These are phyloP conservation scores for Dillenia turbinata DNA, from an alignment of 164 flowering plant species.

Conservation along the genomic window DNA sequence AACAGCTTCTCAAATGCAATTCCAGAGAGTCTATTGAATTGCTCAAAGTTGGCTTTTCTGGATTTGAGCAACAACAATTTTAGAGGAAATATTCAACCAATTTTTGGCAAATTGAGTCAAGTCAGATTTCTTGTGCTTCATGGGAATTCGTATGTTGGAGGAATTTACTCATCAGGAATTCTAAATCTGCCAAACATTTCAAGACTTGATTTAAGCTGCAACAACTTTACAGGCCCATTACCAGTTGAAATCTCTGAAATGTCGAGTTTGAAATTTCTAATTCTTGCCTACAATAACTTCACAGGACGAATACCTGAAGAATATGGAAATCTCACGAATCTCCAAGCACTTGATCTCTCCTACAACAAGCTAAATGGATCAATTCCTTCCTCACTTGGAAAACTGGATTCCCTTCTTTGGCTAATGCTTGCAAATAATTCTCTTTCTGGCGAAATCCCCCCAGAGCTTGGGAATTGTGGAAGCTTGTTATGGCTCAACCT, in stretches of 20 bases:
- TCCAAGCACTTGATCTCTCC: slow-evolving; percentile 87
- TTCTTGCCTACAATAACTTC: slow-evolving; percentile 60
- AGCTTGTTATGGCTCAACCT: slow-evolving; percentile 89
- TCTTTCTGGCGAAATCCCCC: slow-evolving; percentile 65
- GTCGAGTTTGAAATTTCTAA: slow-evolving; percentile 44
- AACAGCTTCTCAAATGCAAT: slow-evolving; percentile 54
- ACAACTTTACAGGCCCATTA: slow-evolving; percentile 59
- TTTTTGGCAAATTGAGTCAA: slow-evolving; percentile 51
- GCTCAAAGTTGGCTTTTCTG: slow-evolving; percentile 44
- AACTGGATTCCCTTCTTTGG: slow-evolving; percentile 72
- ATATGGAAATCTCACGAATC: slow-evolving; percentile 46
- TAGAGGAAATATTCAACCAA: slow-evolving; percentile 51
- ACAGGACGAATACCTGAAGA: slow-evolving; percentile 59
- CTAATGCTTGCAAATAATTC: slow-evolving; percentile 79
- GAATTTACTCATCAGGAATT: slow-evolving; percentile 59
- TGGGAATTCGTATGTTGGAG: slow-evolving; percentile 62
- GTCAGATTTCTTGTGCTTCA: slow-evolving; percentile 57
- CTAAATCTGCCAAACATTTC: slow-evolving; percentile 42
- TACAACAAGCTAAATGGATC: slow-evolving; percentile 53
- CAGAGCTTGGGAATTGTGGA: slow-evolving; percentile 72
- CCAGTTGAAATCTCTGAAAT: slow-evolving; percentile 55
- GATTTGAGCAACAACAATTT: slow-evolving; percentile 66
- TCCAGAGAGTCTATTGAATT: slow-evolving; percentile 51
- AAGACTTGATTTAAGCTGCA: slow-evolving; percentile 73
- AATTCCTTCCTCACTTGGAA: slow-evolving; percentile 70